Evolutionary conservation across 2,329 filamentous ascomycete genomes (phyloP), one percentile per base, ranked within the genome.

Genomic region (Trichoderma harzianum): DNA sequence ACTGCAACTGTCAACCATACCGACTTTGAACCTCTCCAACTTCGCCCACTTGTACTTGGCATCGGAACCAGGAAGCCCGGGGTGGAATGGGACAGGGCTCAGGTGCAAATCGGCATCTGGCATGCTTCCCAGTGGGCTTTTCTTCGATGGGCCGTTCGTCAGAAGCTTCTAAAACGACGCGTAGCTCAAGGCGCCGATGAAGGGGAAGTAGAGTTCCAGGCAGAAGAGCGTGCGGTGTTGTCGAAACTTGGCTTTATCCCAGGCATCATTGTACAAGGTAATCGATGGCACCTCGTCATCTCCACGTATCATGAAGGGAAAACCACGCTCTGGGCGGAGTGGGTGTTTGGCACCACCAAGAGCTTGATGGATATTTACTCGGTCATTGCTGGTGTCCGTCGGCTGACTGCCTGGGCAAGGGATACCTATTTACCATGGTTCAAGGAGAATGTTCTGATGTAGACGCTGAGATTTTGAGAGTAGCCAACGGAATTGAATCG

Each of bases 1-100:
- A 74, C 73, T 5, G 18, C 47, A 18, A 65, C 66, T 7, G n/a
- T 73, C 43, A 74, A 73, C 32, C 64, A 71, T 51, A 73, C 73
- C 18, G 60, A 69, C 30, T 24, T 30, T 11, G 16, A 43, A 32
- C 26, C 39, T 43, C 39, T 71, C 12, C 30, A 65, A 32, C 30
- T 61, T 34, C 28, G 57, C 36, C 57, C 57, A 4, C 18, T 51
- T 51, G 43, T 51, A 18, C 18, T 51, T 6, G n/a, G 18, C 5
- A 53, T 53, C 21, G 47, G 21, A 6, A 53, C 10, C 47, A 47
- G 28, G 57, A 26, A n/a, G 3, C 47, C 43, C 2, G 57, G 14
- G 5, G n/a, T 7, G 12, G 26, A 62, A 39, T 43, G 18, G 8
- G 57, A 51, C 8, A 53, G 16, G 39, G 57, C 67, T 5, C 55